Conservation (phyloP, 345 rosid species). For the Heritiera fomes region DNA sequence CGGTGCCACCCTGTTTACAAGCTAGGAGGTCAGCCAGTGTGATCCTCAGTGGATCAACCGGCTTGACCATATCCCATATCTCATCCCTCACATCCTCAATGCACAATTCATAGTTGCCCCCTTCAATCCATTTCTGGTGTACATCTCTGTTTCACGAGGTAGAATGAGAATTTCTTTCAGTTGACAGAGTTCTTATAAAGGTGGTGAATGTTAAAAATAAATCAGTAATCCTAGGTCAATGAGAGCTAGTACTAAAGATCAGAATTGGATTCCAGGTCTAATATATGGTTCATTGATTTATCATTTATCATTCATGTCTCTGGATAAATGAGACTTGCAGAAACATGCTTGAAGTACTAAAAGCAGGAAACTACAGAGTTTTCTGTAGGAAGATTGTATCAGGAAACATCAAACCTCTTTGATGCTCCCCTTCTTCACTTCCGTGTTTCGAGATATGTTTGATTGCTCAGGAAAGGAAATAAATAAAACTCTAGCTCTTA, state of each 20-base stretch:
- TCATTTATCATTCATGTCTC: conserved; percentile 43
- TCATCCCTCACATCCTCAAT: conserved; percentile 98
- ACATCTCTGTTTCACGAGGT: conserved; percentile 67
- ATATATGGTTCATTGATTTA: conserved; percentile 1
- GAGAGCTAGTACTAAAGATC: not conserved
- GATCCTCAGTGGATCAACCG: conserved; percentile 72
- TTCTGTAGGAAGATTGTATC: conserved; percentile 93
- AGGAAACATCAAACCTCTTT: conserved; percentile 72
- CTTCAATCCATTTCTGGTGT: conserved; percentile 99
- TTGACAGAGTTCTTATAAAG: not conserved
- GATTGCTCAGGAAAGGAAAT: not conserved
- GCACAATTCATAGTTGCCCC: conserved; percentile 95
- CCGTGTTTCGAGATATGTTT: conserved; percentile 36
- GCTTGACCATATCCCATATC: conserved; percentile 99
- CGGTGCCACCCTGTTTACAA: conserved; percentile 97
- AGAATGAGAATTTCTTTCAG: conserved; percentile 6
- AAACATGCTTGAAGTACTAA: conserved; percentile 51
- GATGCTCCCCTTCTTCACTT: conserved; percentile 97
- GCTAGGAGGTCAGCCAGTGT: conserved; percentile 70
- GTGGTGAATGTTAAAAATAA: not conserved
- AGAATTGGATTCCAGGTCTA: not conserved
- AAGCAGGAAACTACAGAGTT: conserved; percentile 85
- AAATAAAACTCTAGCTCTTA: not conserved
- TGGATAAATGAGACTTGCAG: conserved; percentile 69
- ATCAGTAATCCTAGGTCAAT: not conserved